Evolutionary conservation across 2,329 filamentous ascomycete genomes (phyloP), one percentile per base, ranked within the genome.

Genomic region (Atkinsonella texensis): DNA sequence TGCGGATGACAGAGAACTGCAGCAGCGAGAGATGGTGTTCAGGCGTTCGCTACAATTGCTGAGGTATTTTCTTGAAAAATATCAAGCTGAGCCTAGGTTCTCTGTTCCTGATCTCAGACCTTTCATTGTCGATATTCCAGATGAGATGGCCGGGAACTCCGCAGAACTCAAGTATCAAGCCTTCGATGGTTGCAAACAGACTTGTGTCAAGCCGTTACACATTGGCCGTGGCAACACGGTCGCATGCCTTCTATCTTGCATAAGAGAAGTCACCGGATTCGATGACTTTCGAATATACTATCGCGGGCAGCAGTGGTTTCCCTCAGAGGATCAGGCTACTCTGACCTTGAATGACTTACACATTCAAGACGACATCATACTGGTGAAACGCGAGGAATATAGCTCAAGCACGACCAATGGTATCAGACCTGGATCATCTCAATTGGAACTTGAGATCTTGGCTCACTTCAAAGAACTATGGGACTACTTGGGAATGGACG

Each of bases 391-490:
- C 15, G 77, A 81, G 43, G 72, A 76, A 18, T 72, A 75, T 13
- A 62, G 68, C 0, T 63, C 69, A 9, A 66, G 69, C 3, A 66
- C 71, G 52, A 62, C 74, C 28, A 58, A 71, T 55, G 62, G 72
- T 32, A 68, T 75, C 49, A 73, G 71, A 55, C 74, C 68, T 49
- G 80, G 70, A 48, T 77, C 71, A 46, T 82, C 71, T 55, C 76
- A 70, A 38, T 76, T 97, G 2, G 89, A 97, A 62, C 75, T 80
- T 12, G 87, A 91, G 59, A 83, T 97, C 20, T 71, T 93, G 58
- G 77, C 82, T 52, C 87, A 94, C 65, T 95, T 95, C 60, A 78
- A 87, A 50, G 83, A 91, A 54, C 70, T 98, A 23, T 95, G 93
- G 75, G 78, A 81, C 43, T 85, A 91, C 60, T 74, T 97, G 50